phyloP scores from a whole-genome alignment of 2,329 filamentous ascomycete genomes.

The Fusarium sp. region DNA sequence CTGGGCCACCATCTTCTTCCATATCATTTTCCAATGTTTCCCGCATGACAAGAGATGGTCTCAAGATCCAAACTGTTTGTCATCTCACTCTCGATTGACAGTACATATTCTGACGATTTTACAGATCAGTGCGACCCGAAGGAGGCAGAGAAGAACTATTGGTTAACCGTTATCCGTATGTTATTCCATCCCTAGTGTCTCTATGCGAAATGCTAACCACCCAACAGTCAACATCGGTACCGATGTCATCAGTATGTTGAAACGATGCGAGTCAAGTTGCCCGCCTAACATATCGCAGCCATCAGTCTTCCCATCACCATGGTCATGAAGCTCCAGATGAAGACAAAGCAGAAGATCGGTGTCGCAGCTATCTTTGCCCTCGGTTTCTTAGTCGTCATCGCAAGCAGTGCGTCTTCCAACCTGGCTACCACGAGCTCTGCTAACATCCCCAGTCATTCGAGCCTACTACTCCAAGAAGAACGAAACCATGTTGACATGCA shows the following conservation, averaged over 20 bases:
- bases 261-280: rapidly evolving
- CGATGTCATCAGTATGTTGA: slow-evolving; percentile 35
- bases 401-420: slow-evolving; percentile 38
- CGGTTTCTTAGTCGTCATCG: slow-evolving; percentile 46
- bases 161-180: slow-evolving; percentile 39
- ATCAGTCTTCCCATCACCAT: slow-evolving; percentile 50
- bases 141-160: slow-evolving; percentile 34
- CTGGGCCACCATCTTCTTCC: slow-evolving; percentile 50
- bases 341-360: slow-evolving; percentile 47
- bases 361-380: slow-evolving; percentile 47
- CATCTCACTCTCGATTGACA: rapidly evolving
- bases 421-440: rapidly evolving
- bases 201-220: not conserved
- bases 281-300: slow-evolving; percentile 29
- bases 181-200: rapidly evolving
- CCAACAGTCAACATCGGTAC: slow-evolving; percentile 34
- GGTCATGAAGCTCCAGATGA: slow-evolving; percentile 50
- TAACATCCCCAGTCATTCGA: slow-evolving; percentile 43
- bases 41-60: slow-evolving; percentile 49
- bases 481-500: slow-evolving; percentile 52
- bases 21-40: slow-evolving; percentile 54
- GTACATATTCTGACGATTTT: not conserved
- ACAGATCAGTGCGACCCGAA: slow-evolving; percentile 35
- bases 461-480: slow-evolving; percentile 49
- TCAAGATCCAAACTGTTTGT: slow-evolving; percentile 39